These are phyloP conservation scores for Botrytis hyacinthi DNA, from an alignment of 2,329 filamentous ascomycete genomes.

Conservation along the genomic window DNA sequence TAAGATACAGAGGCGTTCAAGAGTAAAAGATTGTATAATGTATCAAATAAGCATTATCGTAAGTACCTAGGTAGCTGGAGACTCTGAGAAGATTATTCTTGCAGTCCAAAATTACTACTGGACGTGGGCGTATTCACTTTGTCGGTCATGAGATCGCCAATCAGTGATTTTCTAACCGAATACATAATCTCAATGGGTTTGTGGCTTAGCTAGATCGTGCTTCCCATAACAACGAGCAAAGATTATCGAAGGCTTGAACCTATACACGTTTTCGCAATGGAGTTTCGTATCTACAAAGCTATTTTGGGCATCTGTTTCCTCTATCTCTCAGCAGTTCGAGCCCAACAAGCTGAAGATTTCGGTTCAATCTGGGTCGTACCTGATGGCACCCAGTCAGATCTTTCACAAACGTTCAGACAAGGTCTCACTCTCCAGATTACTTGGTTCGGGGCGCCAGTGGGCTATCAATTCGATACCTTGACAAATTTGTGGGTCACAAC, in stretches of 20 bases:
- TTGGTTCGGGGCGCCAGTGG: background rate
- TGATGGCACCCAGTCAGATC: background rate
- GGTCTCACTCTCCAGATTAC: background rate
- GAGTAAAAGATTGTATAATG: accelerated
- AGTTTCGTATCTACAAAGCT: background rate
- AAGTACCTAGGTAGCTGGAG: background rate
- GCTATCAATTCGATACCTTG: background rate
- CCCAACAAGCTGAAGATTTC: background rate
- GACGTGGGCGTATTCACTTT: background rate
- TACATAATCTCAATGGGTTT: background rate
- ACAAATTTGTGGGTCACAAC: background rate
- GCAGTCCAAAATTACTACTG: background rate
- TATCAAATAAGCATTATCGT: background rate
- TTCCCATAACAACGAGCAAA: background rate
- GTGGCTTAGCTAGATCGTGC: background rate
- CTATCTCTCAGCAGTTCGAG: background rate
- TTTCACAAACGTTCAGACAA: background rate
- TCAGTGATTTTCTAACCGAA: background rate
- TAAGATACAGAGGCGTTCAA: background rate
- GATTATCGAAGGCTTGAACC: background rate
- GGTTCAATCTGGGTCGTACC: background rate
- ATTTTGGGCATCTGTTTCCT: background rate
- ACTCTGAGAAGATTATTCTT: background rate
- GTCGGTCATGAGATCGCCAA: background rate
- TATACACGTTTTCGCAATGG: background rate